Evolutionary conservation across 176 grass and related monocot genomes (phyloP).

Genomic region (Zoysia japonica): DNA sequence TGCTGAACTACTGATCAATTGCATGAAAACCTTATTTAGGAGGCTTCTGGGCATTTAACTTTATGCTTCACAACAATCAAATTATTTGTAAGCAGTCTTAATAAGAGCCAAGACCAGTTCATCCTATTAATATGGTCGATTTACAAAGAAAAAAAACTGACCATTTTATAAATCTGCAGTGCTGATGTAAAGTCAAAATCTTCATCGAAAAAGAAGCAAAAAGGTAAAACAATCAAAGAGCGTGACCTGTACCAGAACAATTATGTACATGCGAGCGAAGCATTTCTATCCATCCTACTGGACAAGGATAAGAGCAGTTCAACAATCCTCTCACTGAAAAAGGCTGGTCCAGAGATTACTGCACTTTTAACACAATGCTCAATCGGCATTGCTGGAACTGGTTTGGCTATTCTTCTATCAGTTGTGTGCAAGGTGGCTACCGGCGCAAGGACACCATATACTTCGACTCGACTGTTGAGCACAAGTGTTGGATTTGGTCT

Average conservation of each 20-base stretch:
- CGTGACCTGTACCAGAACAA: constrained; percentile 69
- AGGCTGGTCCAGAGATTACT: constrained; percentile 62
- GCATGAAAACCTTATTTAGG: constrained; percentile 7
- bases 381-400: constrained; percentile 81
- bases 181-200: constrained; percentile 50
- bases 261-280: constrained; percentile 73
- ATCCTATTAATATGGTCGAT: not conserved
- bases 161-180: constrained; percentile 33
- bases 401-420: constrained; percentile 82
- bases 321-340: constrained; percentile 62
- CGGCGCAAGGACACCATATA: constrained; percentile 52
- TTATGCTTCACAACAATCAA: not conserved
- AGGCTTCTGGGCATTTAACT: not conserved
- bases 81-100: not conserved
- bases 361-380: constrained; percentile 81
- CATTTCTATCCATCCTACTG: constrained; percentile 75
- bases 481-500: constrained; percentile 80
- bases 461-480: constrained; percentile 57
- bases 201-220: constrained; percentile 75
- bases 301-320: constrained; percentile 50
- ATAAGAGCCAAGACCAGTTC: not conserved
- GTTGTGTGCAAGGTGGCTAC: constrained; percentile 67
- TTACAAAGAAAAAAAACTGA: not conserved
- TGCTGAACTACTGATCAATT: constrained; percentile 17
- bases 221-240: constrained; percentile 58